Base-by-base conservation (phyloP, 495 filamentous ascomycete species). In the Penicillium waksmanii region DNA sequence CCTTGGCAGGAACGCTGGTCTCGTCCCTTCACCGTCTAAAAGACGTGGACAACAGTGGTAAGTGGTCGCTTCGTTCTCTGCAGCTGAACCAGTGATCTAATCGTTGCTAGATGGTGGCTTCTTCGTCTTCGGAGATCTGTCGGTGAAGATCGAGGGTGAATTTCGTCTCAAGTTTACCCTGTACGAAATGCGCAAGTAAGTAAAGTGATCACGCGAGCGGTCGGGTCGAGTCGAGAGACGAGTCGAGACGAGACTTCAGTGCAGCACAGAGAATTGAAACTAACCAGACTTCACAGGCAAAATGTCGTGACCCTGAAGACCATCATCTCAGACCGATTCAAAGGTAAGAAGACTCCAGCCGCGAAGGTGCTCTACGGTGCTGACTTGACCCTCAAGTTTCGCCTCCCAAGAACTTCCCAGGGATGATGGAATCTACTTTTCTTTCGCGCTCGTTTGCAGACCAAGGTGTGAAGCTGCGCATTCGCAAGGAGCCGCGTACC, bases 91-190 rank as follows among this genome's bases (percentile, higher is more conserved):
- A 27, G 10, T 33, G 19, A 25, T 15, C 27, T 19, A 38, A 38
- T 2, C 9, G 23, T 17, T 10, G 21, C 33, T 66, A 84, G 94
- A 97, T 81, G 93, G 92, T 12, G 93, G 90, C 2, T 98, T 96
- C 78, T 98, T 98, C 60, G 90, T 98, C n/a, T 98, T 96, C 74
- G 90, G 90, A 6, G 95, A 98, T 72, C 77, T 98, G 17, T 97
- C 94, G 0, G 85, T 96, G 25, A 89, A 90, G 70, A 80, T 89
- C 18, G 89, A 92, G 62, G 95, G 95, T 23, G 82, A 82, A 5
- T 96, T 86, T 62, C 80, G 90, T 25, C 79, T 98, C 60, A 87
- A 89, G 42, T 98, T 98, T 70, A 92, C 85, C 55, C 82, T 98
- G 25, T 94, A 90, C 67, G 92, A 97, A 73, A 88, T 96, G 80